Percentiles rank a stretch among this genome's conserved stretches.
These are phyloP conservation scores for Cordyceps farinosa DNA, from an alignment of 2,329 filamentous ascomycete genomes.

Conservation along the genomic window DNA sequence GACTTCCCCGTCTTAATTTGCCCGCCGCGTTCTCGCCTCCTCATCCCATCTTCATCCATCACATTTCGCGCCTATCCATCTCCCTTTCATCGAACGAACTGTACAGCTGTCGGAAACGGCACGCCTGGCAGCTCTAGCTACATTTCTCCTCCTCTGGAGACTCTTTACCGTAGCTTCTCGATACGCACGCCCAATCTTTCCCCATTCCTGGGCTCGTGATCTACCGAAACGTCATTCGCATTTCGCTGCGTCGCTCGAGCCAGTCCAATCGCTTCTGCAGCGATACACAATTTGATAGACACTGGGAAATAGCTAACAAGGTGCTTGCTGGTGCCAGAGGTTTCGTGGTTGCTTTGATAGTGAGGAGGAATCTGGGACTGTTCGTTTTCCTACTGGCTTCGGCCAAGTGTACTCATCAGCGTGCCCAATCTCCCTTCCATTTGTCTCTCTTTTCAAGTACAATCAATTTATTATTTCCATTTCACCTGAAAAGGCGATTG, in stretches of 20 bases:
- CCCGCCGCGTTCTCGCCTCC: slow-evolving; percentile 5
- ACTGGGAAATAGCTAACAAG: slow-evolving; percentile 16
- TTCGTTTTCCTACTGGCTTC: slow-evolving; percentile 34
- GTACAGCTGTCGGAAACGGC: not conserved
- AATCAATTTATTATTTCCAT: slow-evolving; percentile 52
- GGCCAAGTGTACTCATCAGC: slow-evolving; percentile 40
- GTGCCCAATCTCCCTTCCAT: slow-evolving; percentile 32
- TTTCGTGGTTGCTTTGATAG: slow-evolving; percentile 20
- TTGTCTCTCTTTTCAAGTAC: slow-evolving; percentile 37
- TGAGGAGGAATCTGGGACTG: slow-evolving; percentile 33
- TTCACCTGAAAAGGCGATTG: slow-evolving; percentile 37
- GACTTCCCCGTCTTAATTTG: not conserved
- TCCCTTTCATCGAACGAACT: not conserved
- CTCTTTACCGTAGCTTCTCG: slow-evolving; percentile 4
- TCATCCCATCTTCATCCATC: slow-evolving; percentile 5
- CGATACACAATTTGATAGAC: slow-evolving; percentile 11
- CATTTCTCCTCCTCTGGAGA: not conserved
- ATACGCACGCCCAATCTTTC: not conserved
- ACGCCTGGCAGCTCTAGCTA: not conserved
- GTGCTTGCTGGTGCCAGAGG: slow-evolving; percentile 11
- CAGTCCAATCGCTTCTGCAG: not conserved
- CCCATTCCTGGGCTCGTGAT: not conserved
- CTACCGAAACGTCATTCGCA: not conserved
- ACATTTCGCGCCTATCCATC: not conserved
- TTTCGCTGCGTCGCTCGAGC: not conserved